These are phyloP conservation scores for Phanerochaete carnosa DNA, from an alignment of 768 basidiomycete species.

Conservation along the genomic window DNA sequence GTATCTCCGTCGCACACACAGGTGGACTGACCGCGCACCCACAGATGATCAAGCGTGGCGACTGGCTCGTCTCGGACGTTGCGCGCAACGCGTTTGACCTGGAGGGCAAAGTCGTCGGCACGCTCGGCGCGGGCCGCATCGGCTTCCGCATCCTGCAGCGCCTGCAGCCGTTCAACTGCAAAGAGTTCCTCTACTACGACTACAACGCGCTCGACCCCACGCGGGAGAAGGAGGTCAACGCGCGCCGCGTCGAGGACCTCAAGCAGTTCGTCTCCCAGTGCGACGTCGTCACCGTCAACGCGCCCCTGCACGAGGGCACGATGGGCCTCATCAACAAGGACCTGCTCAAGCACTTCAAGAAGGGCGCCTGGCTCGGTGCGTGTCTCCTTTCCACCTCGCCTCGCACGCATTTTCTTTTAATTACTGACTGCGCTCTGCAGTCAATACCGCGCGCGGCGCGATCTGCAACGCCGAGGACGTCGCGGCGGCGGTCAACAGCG, in stretches of 20 bases:
- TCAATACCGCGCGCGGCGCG: conserved; percentile 92
- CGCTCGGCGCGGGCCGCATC: conserved; percentile 78
- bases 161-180: conserved; percentile 79
- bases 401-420: background rate
- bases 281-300: conserved; percentile 85
- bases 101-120: conserved; percentile 89
- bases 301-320: conserved; percentile 84
- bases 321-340: conserved; percentile 77
- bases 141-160: conserved; percentile 86
- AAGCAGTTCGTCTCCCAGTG: conserved; percentile 60
- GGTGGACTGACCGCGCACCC: background rate
- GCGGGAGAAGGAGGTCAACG: conserved; percentile 63
- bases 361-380: conserved; percentile 71
- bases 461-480: conserved; percentile 86
- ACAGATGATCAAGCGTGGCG: conserved; percentile 78
- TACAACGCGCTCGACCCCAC: conserved; percentile 72
- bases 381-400: background rate
- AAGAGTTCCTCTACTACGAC: conserved; percentile 89
- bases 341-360: conserved; percentile 85
- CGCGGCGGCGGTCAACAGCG: conserved; percentile 69
- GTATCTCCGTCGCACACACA: background rate
- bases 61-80: conserved; percentile 84
- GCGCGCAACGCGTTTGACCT: conserved; percentile 86
- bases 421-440: conserved; percentile 18
- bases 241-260: conserved; percentile 74